phyloP scores from a whole-genome alignment of 1,139 yeast genomes.

The Saccharomycopsis crataegensis region DNA sequence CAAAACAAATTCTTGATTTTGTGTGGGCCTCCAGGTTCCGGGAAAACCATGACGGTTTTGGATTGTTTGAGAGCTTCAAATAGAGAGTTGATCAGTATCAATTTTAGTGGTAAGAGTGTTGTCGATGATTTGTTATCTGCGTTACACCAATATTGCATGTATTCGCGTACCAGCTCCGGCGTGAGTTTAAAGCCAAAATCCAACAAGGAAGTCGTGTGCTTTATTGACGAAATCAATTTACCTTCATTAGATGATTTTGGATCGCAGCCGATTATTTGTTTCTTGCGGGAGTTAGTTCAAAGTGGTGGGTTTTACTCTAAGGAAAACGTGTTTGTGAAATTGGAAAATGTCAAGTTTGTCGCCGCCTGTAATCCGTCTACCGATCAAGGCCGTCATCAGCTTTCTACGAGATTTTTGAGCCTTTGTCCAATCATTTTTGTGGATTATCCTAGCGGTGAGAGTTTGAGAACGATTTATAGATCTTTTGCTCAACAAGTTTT shows the following conservation, averaged over 20 bases:
- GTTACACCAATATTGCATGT: constrained; percentile 67
- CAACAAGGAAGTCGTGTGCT: constrained; percentile 73
- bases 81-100: constrained; percentile 55
- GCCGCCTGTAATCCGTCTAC: constrained; percentile 94
- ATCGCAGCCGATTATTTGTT: constrained; percentile 66
- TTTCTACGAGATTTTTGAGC: constrained; percentile 61
- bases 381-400: constrained; percentile 63
- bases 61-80: constrained; percentile 49
- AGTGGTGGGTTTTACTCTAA: constrained; percentile 59
- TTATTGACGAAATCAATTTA: constrained; percentile 88
- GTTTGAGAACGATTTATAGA: constrained; percentile 62
- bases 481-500: constrained; percentile 51
- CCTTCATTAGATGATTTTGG: constrained; percentile 73
- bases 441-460: constrained; percentile 66
- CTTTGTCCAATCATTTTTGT: constrained; percentile 65
- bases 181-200: constrained; percentile 49
- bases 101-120: constrained; percentile 78
- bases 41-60: constrained; percentile 87
- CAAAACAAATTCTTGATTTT: constrained; percentile 59
- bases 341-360: constrained; percentile 70
- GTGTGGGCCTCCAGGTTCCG: constrained; percentile 98
- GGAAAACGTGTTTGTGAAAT: constrained; percentile 57
- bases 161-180: constrained; percentile 47
- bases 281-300: constrained; percentile 71
- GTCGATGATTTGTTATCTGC: constrained; percentile 57